Base-by-base conservation (phyloP, 768 basidiomycete genomes). In the Phylloporus sp. region DNA sequence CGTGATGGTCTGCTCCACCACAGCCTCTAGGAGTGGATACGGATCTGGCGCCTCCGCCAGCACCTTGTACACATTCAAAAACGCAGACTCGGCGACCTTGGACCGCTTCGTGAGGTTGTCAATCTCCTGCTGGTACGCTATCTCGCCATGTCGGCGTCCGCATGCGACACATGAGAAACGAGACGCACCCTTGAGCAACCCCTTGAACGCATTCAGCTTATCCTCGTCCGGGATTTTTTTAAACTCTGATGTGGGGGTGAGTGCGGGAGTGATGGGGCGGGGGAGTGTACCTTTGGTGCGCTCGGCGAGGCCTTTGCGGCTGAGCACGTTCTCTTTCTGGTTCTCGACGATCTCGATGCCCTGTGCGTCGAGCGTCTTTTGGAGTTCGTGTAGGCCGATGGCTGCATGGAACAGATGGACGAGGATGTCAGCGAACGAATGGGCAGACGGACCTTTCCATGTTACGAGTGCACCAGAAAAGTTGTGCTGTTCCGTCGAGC, bases 1-100 rank as follows among this genome's bases (percentile, higher is more conserved):
- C 62, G 90, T 91, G 40, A 95, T 90, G 2, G 95, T 86, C 76
- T 98, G 97, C 62, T 98, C 95, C 27, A 98, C 90, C 11, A 93
- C 95, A 12, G 86, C 91, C 63, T 99, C 95, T 13, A 99, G 82
- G 7, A 98, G 76, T 9, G 97, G 97, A 66, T 95, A 97, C 15
- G 97, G 97, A 67, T 99, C 97, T 0, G 95, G 97, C 3, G 91
- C 95, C 63, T 99, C 97, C 0, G 95, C 94, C 8, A 99, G 72
- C 20, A 95, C 82, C 67, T 98, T 98, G 78, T 98, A 98, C 18
- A 95, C 87, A 60, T 85, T 91, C n/a, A 98, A 76, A 71, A 99
- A 98, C 1, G 94, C 91, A 62, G 89, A 95, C 76, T 99, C 97
- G 10, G 94, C 88, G 22, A 80, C 71, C 66, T 97, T 97, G 34